These are phyloP conservation scores for Pichia cephalocereana DNA, from an alignment of 805 yeast genomes.

Conservation along the genomic window DNA sequence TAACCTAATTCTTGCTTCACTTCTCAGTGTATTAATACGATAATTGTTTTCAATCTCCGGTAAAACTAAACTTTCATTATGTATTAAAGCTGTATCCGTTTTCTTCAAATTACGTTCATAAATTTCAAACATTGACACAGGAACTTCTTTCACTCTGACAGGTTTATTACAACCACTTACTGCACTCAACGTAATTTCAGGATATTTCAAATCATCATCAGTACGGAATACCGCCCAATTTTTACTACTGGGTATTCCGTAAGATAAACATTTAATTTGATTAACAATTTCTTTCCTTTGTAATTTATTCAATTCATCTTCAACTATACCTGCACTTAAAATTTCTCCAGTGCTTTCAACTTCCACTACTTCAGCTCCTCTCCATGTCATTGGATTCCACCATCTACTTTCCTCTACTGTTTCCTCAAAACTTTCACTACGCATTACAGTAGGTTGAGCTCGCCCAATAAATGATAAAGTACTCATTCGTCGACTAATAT, in stretches of 20 bases:
- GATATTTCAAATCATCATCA: conserved; percentile 7
- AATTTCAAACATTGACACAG: conserved; percentile 21
- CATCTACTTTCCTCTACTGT: neutral
- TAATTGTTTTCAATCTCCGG: conserved; percentile 21
- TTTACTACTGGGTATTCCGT: conserved; percentile 13
- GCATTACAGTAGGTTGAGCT: neutral
- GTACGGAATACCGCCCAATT: conserved; percentile 23
- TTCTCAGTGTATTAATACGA: conserved; percentile 19
- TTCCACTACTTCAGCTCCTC: too few species aligned
- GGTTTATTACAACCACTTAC: conserved; percentile 21
- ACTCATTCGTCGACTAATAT: neutral
- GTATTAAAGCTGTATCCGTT: neutral
- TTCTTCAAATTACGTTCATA: conserved; percentile 15
- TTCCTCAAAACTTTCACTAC: neutral
- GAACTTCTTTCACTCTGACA: conserved; percentile 16
- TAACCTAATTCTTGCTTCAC: conserved; percentile 18
- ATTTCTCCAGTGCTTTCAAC: neutral
- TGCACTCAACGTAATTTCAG: conserved; percentile 24
- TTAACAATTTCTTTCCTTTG: conserved; percentile 18
- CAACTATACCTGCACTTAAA: neutral
- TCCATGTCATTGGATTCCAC: conserved; percentile 11
- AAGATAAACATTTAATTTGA: conserved; percentile 16
- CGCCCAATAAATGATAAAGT: neutral
- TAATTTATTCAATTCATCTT: conserved; percentile 14
- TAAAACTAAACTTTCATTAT: conserved; percentile 15